phyloP scores from a whole-genome alignment of 805 yeast genomes.

The Candida tammaniensis region DNA sequence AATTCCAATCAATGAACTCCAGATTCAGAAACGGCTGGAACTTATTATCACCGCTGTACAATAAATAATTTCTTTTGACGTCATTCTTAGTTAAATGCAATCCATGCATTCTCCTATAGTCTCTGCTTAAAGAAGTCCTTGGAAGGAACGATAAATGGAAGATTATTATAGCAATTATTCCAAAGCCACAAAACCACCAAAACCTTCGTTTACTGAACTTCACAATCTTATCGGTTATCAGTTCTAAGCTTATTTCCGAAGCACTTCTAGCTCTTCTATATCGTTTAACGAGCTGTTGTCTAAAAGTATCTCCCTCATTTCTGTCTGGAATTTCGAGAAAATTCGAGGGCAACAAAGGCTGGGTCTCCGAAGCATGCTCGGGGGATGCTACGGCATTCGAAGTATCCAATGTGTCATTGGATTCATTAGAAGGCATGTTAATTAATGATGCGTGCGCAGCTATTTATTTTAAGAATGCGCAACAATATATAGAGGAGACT shows the following conservation, averaged over 20 bases:
- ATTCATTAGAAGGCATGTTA: too few relatives aligned
- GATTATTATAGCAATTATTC: slow-evolving; percentile 48
- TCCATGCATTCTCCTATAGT: slow-evolving; percentile 72
- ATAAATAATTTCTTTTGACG: slow-evolving; percentile 59
- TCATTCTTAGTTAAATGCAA: slow-evolving; percentile 65
- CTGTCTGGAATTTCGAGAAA: too few relatives aligned
- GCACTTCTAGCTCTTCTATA: slow-evolving; percentile 7
- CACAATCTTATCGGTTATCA: slow-evolving; percentile 13
- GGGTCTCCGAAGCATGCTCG: neutral
- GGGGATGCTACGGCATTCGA: too few relatives aligned
- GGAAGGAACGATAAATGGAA: slow-evolving; percentile 77
- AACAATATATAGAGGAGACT: too few relatives aligned
- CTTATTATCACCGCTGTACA: slow-evolving; percentile 24
- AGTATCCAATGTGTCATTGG: too few relatives aligned
- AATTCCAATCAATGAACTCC: slow-evolving; percentile 25
- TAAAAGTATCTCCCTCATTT: too few relatives aligned
- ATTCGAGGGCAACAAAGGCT: slow-evolving; percentile 2
- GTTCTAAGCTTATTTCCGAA: slow-evolving; percentile 6
- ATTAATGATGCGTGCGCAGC: too few relatives aligned
- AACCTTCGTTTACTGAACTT: slow-evolving; percentile 34
- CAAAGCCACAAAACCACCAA: slow-evolving; percentile 45
- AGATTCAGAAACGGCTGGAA: slow-evolving; percentile 18
- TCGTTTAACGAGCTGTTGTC: neutral
- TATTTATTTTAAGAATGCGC: too few relatives aligned
- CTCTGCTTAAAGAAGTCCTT: slow-evolving; percentile 78